Percentiles rank a stretch among this genome's conserved stretches.
Evolutionary conservation across 2,329 filamentous ascomycete species (phyloP).

Genomic region (Phialophora verrucosa): DNA sequence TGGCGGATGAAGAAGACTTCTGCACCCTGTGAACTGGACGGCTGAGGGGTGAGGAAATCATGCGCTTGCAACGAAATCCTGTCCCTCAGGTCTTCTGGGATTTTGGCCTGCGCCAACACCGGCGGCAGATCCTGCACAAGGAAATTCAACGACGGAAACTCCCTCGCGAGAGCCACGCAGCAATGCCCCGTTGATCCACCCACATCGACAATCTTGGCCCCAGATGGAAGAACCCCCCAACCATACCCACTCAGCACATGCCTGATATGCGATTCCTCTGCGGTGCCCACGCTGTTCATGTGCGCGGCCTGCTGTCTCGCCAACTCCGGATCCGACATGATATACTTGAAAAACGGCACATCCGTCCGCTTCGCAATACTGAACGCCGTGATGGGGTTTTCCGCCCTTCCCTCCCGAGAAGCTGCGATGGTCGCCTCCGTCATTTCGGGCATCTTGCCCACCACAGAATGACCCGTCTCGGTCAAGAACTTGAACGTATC

Average conservation of each 20-base stretch:
- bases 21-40: neutral
- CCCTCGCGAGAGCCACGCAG: constrained; percentile 2
- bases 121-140: constrained; percentile 15
- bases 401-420: neutral
- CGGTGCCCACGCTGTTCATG: constrained; percentile 13
- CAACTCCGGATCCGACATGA: constrained; percentile 13
- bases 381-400: constrained; percentile 3
- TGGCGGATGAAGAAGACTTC: constrained; percentile 18
- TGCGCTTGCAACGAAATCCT: constrained; percentile 3
- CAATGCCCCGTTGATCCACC: constrained; percentile 15
- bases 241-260: constrained; percentile 4
- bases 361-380: constrained; percentile 9
- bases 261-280: constrained; percentile 12
- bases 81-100: constrained; percentile 6
- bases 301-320: constrained; percentile 16
- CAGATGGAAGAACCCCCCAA: neutral
- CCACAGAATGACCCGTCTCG: constrained; percentile 8
- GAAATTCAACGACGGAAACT: constrained; percentile 7
- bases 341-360: constrained; percentile 16
- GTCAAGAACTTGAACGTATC: constrained; percentile 15
- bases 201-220: constrained; percentile 11
- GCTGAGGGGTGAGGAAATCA: constrained; percentile 13
- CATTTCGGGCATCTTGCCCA: constrained; percentile 15
- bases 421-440: constrained; percentile 8
- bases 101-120: constrained; percentile 3